Evolutionary conservation across 306 rosid genomes (phyloP), one percentile per base, ranked within the genome.

Genomic region (Trifolium subterraneum): DNA sequence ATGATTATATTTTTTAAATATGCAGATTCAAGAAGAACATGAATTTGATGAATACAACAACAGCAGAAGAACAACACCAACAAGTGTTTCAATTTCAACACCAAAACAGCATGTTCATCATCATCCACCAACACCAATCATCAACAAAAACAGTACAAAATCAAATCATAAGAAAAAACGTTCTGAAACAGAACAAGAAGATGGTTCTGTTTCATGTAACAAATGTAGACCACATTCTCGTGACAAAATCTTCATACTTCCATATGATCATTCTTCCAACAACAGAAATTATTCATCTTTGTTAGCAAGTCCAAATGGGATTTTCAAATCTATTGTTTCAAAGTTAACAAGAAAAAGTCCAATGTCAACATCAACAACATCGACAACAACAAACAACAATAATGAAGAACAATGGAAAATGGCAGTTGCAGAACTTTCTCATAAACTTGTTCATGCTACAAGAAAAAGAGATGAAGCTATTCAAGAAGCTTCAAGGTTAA

Each of bases 221-320:
- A 92, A 92, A 84, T 95, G 99, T 73, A 86, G 99, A 8, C 99
- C 99, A 1, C 83, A 86, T 25, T 80, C 86, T 6, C 87, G 99
- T 2, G 99, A 95, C 74, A 95, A 87, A 84, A 84, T 90, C 84
- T 86, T 96, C 11, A 87, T 95, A 11, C 90, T 86, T 18, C 98
- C 99, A 0, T 67, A 87, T 7, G 98, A 95, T n/a, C 78, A 81
- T 2, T 20, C 39, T 12, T 1, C 1, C 62, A 25, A 31, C 50
- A 80, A 48, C 81, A 86, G 65, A 50, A 89, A 82, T 36, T 78
- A 78, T n/a, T 86, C 88, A 14, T 89, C 90, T 48, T 74, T 87
- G 10, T 68, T 86, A 29, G 80, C 93, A 0, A 87, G 93, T 35
- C 99, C 99, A 0, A 92, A 88, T 38, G 88, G 96, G 38, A 82